These are phyloP conservation scores for Phytophthora tubulina DNA, from an alignment of 352 stramenopile species.

Conservation along the genomic window DNA sequence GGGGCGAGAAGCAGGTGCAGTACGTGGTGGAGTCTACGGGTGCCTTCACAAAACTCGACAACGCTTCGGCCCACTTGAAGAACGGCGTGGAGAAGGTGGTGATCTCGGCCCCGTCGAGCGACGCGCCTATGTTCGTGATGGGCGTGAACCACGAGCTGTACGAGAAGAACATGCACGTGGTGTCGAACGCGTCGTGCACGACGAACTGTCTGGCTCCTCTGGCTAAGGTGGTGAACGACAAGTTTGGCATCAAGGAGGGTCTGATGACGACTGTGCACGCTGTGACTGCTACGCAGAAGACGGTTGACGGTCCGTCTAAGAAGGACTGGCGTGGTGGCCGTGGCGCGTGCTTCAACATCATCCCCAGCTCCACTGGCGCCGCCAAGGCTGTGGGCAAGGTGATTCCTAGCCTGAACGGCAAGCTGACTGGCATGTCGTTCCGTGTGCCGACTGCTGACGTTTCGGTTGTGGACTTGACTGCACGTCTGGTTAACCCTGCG, in stretches of 20 bases:
- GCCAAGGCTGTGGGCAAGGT: conserved; percentile 99
- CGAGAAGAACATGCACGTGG: conserved; percentile 94
- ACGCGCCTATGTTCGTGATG: conserved; percentile 99
- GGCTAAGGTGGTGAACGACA: conserved; percentile 99
- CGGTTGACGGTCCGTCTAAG: conserved; percentile 97
- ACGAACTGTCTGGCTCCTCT: conserved; percentile 99
- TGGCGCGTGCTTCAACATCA: conserved; percentile 98
- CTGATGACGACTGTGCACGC: conserved; percentile 99
- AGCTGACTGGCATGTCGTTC: conserved; percentile 94
- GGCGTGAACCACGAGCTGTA: conserved; percentile 98
- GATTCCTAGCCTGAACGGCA: conserved; percentile 94
- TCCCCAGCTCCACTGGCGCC: conserved; percentile 97
- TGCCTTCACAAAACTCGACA: conserved; percentile 90
- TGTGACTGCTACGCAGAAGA: conserved; percentile 98
- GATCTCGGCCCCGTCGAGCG: conserved; percentile 97
- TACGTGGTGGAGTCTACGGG: conserved; percentile 95
- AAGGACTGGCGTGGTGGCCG: conserved; percentile 99
- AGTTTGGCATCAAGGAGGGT: conserved; percentile 98
- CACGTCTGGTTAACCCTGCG: conserved; percentile 86
- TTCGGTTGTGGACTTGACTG: conserved; percentile 91
- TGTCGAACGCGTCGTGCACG: conserved; percentile 99
- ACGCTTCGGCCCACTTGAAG: conserved; percentile 92
- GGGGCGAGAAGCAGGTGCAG: conserved; percentile 90
- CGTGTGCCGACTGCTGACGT: conserved; percentile 92
- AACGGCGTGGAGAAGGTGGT: conserved; percentile 97